phyloP scores from a whole-genome alignment of 805 yeast genomes.

The Tetrapisispora phaffii region DNA sequence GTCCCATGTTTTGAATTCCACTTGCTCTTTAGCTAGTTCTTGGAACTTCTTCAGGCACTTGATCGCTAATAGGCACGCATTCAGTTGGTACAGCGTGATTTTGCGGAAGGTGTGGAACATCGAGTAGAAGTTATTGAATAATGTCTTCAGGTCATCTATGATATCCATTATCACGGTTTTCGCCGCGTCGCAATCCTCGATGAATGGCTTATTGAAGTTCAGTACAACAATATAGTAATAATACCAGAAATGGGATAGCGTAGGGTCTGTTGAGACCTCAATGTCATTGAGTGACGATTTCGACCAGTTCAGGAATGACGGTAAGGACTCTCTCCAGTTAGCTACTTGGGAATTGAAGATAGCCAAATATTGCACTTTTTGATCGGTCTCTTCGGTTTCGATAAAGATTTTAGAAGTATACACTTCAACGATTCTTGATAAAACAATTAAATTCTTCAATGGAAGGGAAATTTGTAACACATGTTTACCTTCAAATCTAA shows the following conservation, averaged over 20 bases:
- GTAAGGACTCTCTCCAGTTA: conserved; percentile 43
- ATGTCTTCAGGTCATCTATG: conserved; percentile 21
- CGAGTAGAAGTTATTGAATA: conserved; percentile 21
- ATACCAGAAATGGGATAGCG: conserved; percentile 42
- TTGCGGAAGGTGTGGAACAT: conserved; percentile 20
- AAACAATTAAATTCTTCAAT: conserved; percentile 36
- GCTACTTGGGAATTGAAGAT: conserved; percentile 42
- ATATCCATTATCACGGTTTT: conserved; percentile 22
- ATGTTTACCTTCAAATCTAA: conserved; percentile 31
- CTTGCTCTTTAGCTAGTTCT: conserved; percentile 3
- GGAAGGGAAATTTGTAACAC: conserved; percentile 28
- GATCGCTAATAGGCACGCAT: conserved; percentile 27
- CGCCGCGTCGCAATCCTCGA: conserved; percentile 32
- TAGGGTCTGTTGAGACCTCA: conserved; percentile 42
- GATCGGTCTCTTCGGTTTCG: conserved; percentile 26
- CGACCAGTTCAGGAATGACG: conserved; percentile 43
- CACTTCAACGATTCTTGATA: conserved; percentile 32
- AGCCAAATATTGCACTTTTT: conserved; percentile 30
- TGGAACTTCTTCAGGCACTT: conserved; percentile 21
- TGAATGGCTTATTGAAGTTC: conserved; percentile 53
- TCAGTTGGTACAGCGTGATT: conserved; percentile 26
- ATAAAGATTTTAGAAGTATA: conserved; percentile 29
- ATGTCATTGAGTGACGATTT: conserved; percentile 31
- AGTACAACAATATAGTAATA: conserved; percentile 48
- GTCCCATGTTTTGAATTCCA: conserved; percentile 6